A percentile compares a stretch with the other conserved stretches of the same genome.
Conservation (phyloP, 2,329 filamentous ascomycete genomes). For the Phaeosphaeriaceae sp. region DNA sequence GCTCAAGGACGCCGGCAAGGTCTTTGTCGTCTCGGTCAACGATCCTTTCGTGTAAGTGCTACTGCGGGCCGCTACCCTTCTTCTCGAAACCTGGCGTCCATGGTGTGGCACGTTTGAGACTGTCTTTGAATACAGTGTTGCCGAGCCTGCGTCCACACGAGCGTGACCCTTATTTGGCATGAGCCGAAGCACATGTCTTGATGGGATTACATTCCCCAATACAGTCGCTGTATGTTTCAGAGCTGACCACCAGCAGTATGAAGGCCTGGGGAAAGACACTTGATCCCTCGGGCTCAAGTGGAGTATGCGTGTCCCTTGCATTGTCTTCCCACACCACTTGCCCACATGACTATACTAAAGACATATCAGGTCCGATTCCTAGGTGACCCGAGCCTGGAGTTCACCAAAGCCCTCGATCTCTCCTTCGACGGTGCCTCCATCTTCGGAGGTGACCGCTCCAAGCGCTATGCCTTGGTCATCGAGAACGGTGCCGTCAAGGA, state of each 20-base stretch:
- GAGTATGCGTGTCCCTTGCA: constrained; percentile 65
- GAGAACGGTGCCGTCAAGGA: constrained; percentile 86
- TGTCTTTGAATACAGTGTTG: constrained; percentile 18
- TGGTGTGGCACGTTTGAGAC: constrained; percentile 8
- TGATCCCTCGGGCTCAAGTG: constrained; percentile 76
- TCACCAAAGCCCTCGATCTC: constrained; percentile 84
- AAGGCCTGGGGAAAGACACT: constrained; percentile 85
- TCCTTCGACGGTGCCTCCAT: constrained; percentile 80
- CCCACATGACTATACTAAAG: constrained; percentile 12
- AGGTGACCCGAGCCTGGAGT: constrained; percentile 78
- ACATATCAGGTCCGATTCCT: constrained; percentile 83
- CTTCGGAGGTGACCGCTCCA: constrained; percentile 83
- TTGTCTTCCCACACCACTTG: background rate
- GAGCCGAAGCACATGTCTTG: constrained; percentile 12
- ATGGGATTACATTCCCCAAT: constrained; percentile 4
- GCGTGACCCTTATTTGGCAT: constrained; percentile 11
- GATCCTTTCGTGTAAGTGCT: constrained; percentile 86
- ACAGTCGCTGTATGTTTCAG: constrained; percentile 2
- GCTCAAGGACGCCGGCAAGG: constrained; percentile 79
- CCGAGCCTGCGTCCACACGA: constrained; percentile 17
- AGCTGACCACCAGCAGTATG: constrained; percentile 65
- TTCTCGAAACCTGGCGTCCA: background rate
- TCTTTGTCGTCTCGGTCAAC: constrained; percentile 92
- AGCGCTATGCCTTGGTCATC: constrained; percentile 85
- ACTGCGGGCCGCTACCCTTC: background rate